Evolutionary conservation across 2,329 filamentous ascomycete genomes (phyloP), one percentile per base, ranked within the genome.

Genomic region (Xenosphaeropsis pyriputrescens): DNA sequence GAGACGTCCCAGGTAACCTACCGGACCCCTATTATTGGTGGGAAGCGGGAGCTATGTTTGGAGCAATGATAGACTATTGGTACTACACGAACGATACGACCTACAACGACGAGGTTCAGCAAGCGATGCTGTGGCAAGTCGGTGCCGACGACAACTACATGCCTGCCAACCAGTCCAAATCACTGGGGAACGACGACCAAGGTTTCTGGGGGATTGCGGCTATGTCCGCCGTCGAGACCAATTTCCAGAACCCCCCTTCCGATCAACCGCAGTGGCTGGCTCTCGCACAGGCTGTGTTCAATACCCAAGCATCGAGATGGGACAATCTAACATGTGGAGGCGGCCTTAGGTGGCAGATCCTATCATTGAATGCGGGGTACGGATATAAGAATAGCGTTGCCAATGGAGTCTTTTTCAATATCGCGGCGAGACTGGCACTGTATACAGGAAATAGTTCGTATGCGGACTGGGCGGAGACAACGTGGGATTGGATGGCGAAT

Each of bases 291-390:
- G 81, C 78, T 34, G 80, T 85, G 22, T 91, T 89, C 63, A 84
- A 91, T 55, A 78, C 75, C 4, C 82, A 88, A 50, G 74, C 72
- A 2, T 62, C 64, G 15, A 70, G 82, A 32, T 91, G 82, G 83
- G 82, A 88, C 44, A 29, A 15, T 55, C 55, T 11, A 45, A 62
- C 71, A 38, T 93, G 85, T 48, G 65, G 64, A 13, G 85, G 84
- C 29, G 85, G 85, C 5, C 56, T 91, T 34, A 70, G 81, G 42
- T 89, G 83, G 83, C 85, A 93, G 59, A 86, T 93, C 35, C 89
- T 82, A 53, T 65, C 71, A 1, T 85, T 82, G 64, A 89, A 93
- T 53, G 74, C 69, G 26, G 85, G 85, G 11, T 93, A 78, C 57
- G 69, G 79, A 47, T 86, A 89, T 66, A 89, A 77, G 51, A 76